Conservation (phyloP, 108 stramenopile species). For the Ochromonas danica region DNA sequence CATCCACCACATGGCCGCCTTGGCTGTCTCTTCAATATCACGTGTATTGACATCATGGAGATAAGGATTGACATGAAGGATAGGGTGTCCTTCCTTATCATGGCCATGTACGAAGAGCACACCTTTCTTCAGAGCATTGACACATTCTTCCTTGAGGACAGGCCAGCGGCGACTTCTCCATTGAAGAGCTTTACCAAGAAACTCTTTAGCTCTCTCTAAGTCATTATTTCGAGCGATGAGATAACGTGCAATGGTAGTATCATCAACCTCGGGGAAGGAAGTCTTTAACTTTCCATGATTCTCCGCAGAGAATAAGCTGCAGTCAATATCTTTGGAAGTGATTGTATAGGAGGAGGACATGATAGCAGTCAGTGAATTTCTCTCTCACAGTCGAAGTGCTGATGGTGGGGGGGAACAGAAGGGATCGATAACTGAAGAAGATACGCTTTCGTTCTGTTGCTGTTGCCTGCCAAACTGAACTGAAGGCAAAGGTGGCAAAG, state of each 20-base stretch:
- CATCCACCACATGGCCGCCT: constrained; percentile 1
- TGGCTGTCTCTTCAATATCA: constrained; percentile 8
- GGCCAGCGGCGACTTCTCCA: neutral
- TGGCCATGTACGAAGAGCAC: neutral
- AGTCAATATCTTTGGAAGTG: constrained; percentile 12
- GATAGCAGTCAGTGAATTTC: too few relatives aligned
- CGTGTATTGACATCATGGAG: neutral
- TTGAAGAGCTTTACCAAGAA: neutral
- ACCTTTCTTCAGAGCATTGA: neutral
- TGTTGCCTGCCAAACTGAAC: too few relatives aligned
- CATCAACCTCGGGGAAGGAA: neutral
- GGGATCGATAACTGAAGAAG: too few relatives aligned
- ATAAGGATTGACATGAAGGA: neutral
- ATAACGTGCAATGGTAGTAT: neutral
- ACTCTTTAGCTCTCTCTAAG: neutral
- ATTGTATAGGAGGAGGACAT: too few relatives aligned
- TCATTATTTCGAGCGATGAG: constrained; percentile 22
- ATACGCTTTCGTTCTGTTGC: too few relatives aligned
- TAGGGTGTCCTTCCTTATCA: constrained; percentile 28
- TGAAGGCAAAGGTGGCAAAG: too few relatives aligned
- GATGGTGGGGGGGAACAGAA: too few relatives aligned
- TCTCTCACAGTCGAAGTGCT: too few relatives aligned
- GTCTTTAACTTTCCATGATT: neutral
- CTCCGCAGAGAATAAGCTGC: neutral
- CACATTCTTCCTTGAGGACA: neutral